Evolutionary conservation across 2,329 filamentous ascomycete species (phyloP), one percentile per base, ranked within the genome.

Genomic region (Penicillium sp.): DNA sequence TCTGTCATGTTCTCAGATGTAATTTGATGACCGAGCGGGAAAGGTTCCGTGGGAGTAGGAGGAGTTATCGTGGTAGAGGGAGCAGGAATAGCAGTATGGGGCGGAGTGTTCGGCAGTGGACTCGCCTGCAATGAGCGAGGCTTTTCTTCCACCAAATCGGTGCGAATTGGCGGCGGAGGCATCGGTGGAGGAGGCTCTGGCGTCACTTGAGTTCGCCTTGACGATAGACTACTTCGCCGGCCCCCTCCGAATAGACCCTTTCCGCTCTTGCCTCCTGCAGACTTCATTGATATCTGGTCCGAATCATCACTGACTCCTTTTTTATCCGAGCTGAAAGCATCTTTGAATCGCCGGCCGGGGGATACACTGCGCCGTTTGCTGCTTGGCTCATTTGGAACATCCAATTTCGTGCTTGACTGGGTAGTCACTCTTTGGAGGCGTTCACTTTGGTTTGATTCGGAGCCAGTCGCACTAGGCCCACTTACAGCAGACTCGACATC

Each of bases 341-440:
- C 80, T 60, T 77, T 83, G 44, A 90, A 69, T 55, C 80, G 85
- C 55, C 79, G 77, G 35, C 76, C 79, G 8, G 84, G 83, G 7
- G 86, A 89, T 13, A 76, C 72, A 15, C 79, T 79, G 42, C 83
- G 76, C 50, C 74, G 74, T 45, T 68, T 66, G 30, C 65, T 58
- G 42, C 31, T 50, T 27, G 58, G 52, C 34, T 67, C 59, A 26
- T 55, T 51, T 15, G 65, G 58, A 11, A 62, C 50, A 31, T 56
- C 56, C 32, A 65, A 48, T 27, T 55, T 51, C 37, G 55, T 54
- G 14, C 43, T 50, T 11, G 53, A 45, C 37, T 57, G 47, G 47
- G 60, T 54, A 37, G 47, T 37, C 43, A 51, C 48, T 51, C 56
- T 47, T 37, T 46, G 39, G 15, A 32, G 40, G 25, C 51, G 49